Base-by-base conservation (phyloP, 2,329 filamentous ascomycete species). In the Fusarium sp. region DNA sequence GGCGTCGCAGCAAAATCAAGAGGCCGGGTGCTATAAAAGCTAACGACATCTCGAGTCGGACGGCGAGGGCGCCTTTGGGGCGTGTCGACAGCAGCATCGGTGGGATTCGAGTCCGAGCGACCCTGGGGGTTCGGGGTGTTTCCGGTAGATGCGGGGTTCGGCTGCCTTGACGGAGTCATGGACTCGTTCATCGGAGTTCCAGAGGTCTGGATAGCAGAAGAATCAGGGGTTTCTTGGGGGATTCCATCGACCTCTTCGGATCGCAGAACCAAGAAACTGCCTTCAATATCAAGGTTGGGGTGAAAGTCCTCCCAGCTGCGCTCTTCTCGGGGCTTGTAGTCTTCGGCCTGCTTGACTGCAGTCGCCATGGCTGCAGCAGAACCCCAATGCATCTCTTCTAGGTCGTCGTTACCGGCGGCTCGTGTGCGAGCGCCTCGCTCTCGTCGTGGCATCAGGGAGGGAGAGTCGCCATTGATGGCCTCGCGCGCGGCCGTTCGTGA, bases 231-330 rank as follows among this genome's bases (percentile, higher is more conserved):
- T 20, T 80, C 81, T 63, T 78, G 84, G 4, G 87, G 85, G 47
- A 91, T 86, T 22, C 95, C 94, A 81, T 98, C 96, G 8, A 98
- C 92, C 74, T 97, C 94, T 72, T 97, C 92, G 2, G 95, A 92
- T 58, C 89, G 91, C 80, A 95, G 95, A 4, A 98, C 87, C 75
- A 93, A 91, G 74, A 98, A 93, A 5, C 90, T 90, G 14, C 89
- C 89, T 66, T 98, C 95, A 58, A 98, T 95, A 84, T 98, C 95
- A 62, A 99, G 90, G 78, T 98, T 94, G 0, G 95, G 95, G 82
- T 99, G 97, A 74, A 98, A 98, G 81, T 99, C 97, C 80, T 98
- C 95, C 95, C 96, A 99, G 62, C 95, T 94, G 72, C 96, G 92
- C 85, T 99, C 97, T 84, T 99, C 97, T 79, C 97, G 90, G 35